These are phyloP conservation scores for Serendipita sp. DNA, from an alignment of 1,284 basidiomycete genomes.

Conservation along the genomic window DNA sequence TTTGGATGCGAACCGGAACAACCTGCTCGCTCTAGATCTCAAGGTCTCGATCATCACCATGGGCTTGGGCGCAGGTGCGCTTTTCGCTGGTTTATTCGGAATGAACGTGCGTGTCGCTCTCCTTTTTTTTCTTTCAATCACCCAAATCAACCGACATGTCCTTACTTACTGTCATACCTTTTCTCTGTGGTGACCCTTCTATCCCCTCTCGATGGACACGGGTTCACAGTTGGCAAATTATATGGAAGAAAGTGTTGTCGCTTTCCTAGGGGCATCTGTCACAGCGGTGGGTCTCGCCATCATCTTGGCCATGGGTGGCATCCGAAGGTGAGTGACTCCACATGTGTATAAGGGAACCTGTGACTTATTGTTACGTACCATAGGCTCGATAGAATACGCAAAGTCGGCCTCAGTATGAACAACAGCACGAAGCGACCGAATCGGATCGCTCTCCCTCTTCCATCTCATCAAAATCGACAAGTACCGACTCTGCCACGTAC, in stretches of 20 bases:
- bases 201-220: constrained; percentile 7
- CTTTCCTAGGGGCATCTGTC: constrained; percentile 50
- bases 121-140: constrained; percentile 7
- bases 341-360: neutral
- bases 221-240: constrained; percentile 46
- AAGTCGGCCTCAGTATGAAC: constrained; percentile 13
- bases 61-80: constrained; percentile 84
- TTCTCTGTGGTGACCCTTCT: constrained; percentile 13
- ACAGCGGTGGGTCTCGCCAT: constrained; percentile 38
- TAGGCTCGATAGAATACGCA: constrained; percentile 34
- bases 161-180: constrained; percentile 6
- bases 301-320: constrained; percentile 42
- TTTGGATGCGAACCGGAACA: constrained; percentile 90
- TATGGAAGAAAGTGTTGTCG: constrained; percentile 51
- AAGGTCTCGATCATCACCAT: constrained; percentile 91
- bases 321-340: constrained; percentile 36
- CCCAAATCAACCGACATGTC: neutral
- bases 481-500: too few relatives aligned
- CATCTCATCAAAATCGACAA: too few relatives aligned
- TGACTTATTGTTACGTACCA: neutral
- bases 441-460: neutral
- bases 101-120: constrained; percentile 69
- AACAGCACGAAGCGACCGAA: neutral
- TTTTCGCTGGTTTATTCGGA: constrained; percentile 83
- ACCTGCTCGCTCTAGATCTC: constrained; percentile 80